phyloP scores from a whole-genome alignment of 768 basidiomycete genomes.

The Lyophyllum atratum region DNA sequence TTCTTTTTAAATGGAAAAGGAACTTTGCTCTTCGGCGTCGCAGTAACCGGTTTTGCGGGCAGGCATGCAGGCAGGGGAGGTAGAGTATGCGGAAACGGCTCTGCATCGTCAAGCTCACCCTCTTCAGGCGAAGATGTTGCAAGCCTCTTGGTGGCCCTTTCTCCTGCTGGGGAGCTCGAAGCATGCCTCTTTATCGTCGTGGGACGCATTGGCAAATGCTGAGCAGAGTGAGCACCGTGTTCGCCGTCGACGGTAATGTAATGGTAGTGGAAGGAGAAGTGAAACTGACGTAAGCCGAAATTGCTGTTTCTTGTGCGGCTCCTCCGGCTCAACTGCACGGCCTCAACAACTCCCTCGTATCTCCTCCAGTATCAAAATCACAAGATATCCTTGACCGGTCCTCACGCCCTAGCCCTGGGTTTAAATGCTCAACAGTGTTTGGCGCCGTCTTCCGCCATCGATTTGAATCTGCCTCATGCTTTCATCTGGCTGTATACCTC shows the following conservation, averaged over 20 bases:
- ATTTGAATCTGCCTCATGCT: background rate
- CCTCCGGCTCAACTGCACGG: background rate
- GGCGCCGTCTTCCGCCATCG: background rate
- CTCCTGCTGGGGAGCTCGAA: constrained; percentile 50
- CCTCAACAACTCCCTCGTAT: background rate
- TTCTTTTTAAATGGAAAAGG: constrained; percentile 80
- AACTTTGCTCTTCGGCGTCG: constrained; percentile 45
- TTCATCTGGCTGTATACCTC: background rate
- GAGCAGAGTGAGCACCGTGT: constrained; percentile 9
- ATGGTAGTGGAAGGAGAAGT: constrained; percentile 16
- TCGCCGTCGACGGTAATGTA: no score
- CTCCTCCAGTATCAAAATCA: background rate
- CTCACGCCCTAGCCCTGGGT: background rate
- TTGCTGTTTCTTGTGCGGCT: background rate
- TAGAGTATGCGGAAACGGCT: constrained; percentile 20
- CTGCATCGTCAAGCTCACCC: constrained; percentile 74
- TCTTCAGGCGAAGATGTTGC: constrained; percentile 77
- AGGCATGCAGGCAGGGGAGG: constrained; percentile 27
- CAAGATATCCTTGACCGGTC: background rate
- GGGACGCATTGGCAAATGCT: constrained; percentile 22
- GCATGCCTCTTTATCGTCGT: constrained; percentile 57
- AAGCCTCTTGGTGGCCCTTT: constrained; percentile 55
- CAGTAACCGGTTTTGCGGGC: constrained; percentile 34
- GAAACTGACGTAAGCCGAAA: constrained; percentile 20
- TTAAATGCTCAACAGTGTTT: background rate